These are phyloP conservation scores for Skeletonema potamos DNA, from an alignment of 108 stramenopile genomes.

Conservation along the genomic window DNA sequence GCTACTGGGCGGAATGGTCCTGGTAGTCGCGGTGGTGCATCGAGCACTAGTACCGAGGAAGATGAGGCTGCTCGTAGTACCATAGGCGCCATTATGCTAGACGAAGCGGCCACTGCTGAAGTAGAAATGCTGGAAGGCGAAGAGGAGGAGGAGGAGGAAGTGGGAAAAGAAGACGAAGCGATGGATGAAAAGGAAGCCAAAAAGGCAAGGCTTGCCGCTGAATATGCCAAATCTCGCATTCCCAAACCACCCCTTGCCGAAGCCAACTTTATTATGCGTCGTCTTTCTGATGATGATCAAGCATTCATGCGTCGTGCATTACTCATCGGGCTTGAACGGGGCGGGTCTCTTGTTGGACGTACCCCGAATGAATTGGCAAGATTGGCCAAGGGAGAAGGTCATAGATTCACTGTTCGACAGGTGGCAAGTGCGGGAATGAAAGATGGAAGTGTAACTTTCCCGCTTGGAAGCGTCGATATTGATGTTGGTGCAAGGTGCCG, in stretches of 20 bases:
- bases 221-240: conserved; percentile 77
- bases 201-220: conserved; percentile 45
- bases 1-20: conserved; percentile 27
- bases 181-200: conserved; percentile 21
- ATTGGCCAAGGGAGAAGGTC: conserved; percentile 74
- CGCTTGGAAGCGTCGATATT: conserved; percentile 76
- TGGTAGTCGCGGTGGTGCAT: neutral
- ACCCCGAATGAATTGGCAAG: conserved; percentile 64
- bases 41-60: neutral
- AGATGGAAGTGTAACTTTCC: conserved; percentile 81
- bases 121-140: conserved; percentile 46
- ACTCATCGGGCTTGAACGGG: conserved; percentile 69
- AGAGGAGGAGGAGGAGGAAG: conserved; percentile 51
- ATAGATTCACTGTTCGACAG: conserved; percentile 73
- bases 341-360: conserved; percentile 38
- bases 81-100: conserved; percentile 73
- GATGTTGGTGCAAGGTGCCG: conserved; percentile 70
- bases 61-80: conserved; percentile 49
- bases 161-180: conserved; percentile 8
- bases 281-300: conserved; percentile 82
- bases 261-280: conserved; percentile 82
- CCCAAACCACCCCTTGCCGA: conserved; percentile 86
- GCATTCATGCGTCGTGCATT: conserved; percentile 80
- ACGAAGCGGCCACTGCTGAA: conserved; percentile 67
- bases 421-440: conserved; percentile 87